A percentile compares a stretch with the other conserved stretches of the same genome.
phyloP scores from a whole-genome alignment of 2,329 filamentous ascomycete species.

The Fusarium gaditjirri region DNA sequence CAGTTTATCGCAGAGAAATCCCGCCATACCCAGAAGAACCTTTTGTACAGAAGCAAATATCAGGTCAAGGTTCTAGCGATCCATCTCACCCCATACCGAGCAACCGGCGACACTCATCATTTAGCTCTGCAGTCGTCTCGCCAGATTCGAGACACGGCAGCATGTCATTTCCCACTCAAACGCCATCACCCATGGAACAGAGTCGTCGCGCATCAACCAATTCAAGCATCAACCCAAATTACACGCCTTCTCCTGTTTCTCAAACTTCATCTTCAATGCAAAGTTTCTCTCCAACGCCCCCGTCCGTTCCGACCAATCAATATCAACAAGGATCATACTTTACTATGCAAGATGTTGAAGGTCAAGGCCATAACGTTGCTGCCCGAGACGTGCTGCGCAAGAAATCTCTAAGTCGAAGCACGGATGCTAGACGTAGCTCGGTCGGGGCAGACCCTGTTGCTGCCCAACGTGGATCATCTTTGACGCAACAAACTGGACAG shows the following conservation, averaged over 20 bases:
- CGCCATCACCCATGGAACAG: constrained; percentile 46
- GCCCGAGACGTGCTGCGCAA: constrained; percentile 41
- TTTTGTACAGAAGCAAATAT: not conserved
- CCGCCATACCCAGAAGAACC: constrained; percentile 31
- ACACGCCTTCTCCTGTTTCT: constrained; percentile 42
- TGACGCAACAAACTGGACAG: constrained; percentile 13
- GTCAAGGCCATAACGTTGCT: constrained; percentile 34
- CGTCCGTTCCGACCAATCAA: constrained; percentile 23
- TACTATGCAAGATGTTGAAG: constrained; percentile 23
- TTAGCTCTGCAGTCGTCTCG: constrained; percentile 41
- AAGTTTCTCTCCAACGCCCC: constrained; percentile 30
- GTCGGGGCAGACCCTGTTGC: constrained; percentile 29
- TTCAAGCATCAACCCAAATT: constrained; percentile 29
- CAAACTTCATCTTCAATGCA: constrained; percentile 29
- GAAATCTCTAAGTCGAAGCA: constrained; percentile 33
- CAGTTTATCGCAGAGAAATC: not conserved
- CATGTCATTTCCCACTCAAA: constrained; percentile 42
- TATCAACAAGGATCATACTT: constrained; percentile 38
- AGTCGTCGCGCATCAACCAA: constrained; percentile 35
- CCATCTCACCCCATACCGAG: not conserved
- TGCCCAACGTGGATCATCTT: constrained; percentile 23
- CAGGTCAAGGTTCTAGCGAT: not conserved
- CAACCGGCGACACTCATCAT: constrained; percentile 43
- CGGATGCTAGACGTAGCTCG: constrained; percentile 38
- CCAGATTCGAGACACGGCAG: constrained; percentile 43